Base-by-base conservation (phyloP, 495 filamentous ascomycete genomes). In the Mytilinidion resinicola region DNA sequence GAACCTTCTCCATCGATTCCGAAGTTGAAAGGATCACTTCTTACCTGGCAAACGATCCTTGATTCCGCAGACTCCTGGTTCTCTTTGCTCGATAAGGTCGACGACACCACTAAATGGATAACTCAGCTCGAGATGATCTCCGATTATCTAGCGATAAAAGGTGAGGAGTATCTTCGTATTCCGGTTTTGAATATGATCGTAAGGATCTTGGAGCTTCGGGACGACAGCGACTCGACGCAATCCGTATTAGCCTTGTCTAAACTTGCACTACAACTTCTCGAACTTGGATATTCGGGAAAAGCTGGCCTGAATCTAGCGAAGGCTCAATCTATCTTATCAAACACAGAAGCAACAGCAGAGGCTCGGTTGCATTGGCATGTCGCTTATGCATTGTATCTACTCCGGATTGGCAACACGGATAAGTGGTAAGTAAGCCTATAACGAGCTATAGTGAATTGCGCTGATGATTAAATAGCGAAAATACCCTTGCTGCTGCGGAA, bases 141-240 rank as follows among this genome's bases (percentile, higher is more conserved):
- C 17, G 87, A 96, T 54, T 95, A 88, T 63, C 77, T 89, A 1
- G 85, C 85, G 36, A 85, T 91, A 65, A 86, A 87, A 56, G 90
- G 90, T 2, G 72, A 81, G 10, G 79, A 76, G 58, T 52, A 63
- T 9, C 51, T 65, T 12, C 64, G 71, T 47, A 51, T 79, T 19
- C 63, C 68, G 11, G 74, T 77, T 56, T 69, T 84, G 9, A 73
- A 77, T 34, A 65, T 87, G 15, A 70, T 75, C 1, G 61, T 73
- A 1, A 76, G 76, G 33, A 68, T 90, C 19, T 74, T 79, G 7
- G 79, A 79, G 30, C 74, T 86, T n/a, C 80, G 82, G 49, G 67
- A 72, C 9, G 70, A 80, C 36, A 12, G 14, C 8, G 56, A 68
- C 35, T 6, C 47, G 9, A 60, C 60, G 4, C 34, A 34, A 6